Evolutionary conservation across 1,284 basidiomycete genomes (phyloP), one percentile per base, ranked within the genome.

Genomic region (Pholiota adiposa): DNA sequence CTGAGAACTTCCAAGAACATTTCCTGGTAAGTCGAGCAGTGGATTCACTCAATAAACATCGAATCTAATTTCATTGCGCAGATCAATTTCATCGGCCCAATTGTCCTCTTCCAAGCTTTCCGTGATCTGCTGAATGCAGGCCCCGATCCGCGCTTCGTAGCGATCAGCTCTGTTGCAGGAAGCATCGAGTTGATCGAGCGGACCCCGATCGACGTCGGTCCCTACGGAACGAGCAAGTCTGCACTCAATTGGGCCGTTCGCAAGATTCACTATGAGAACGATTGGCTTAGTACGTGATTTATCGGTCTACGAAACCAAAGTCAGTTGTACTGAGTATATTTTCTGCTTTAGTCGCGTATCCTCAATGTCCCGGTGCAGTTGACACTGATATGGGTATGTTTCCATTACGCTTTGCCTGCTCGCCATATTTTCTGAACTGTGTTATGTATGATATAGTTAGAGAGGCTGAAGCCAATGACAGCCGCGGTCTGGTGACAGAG

Each of bases 71-170:
- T 23, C 11, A 14, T 23, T 21, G 9, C n/a, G 7, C 12, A 61
- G 51, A 43, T 61, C 23, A 61, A 61, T 41, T 25, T 46, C 0
- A 31, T 29, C 3, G 60, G 55, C 0, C 31, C 51, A 5, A 33
- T 61, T 23, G 55, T 58, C 7, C 46, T 61, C 9, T 61, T 61
- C 44, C 56, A 61, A 38, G 25, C 60, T 1, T 9, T 57, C 2
- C 33, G 29, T 25, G 16, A 11, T 9, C 44, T 57, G 4, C 60
- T 61, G 1, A 61, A 58, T 34, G 33, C 49, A 8, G 58, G 60
- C n/a, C 8, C 34, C 3, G 4, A 4, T 12, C 55, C 60, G 3
- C 43, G 48, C 5, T 61, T 57, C 25, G 12, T 61, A 3, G 33
- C 56, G 5, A 54, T 61, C 12, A 54, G 51, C 16, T 46, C 51